Evolutionary conservation across 176 grass and related monocot genomes (phyloP), one percentile per base, ranked within the genome.

Genomic region (Eleusine coracana): DNA sequence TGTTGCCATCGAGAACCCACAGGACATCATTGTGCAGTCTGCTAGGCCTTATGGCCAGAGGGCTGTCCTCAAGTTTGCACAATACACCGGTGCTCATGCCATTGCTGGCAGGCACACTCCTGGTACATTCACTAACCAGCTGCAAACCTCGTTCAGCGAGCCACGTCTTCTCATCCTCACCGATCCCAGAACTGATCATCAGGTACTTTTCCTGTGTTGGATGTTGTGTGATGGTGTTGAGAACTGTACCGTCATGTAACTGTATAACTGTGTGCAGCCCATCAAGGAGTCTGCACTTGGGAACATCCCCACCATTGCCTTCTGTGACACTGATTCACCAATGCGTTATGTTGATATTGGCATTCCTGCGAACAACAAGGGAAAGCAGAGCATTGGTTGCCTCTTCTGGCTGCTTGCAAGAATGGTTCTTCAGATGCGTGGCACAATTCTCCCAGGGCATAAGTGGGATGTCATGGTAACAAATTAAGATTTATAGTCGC

Each of bases 291-390:
- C 75, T 46, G 58, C 75, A 45, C 75, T 77, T 46, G 75, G 75
- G 40, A 77, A 77, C 55, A 77, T 77, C 23, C 75, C 75, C 23
- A 77, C 75, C 39, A 77, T 77, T 46, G 75, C 75, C 40, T 77
- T 77, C 75, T 97, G 94, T 3, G 94, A 97, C 76, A 97, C 94
- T 5, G 94, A 97, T 71, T 97, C 94, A 59, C 94, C 94, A 3
- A 97, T 97, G 94, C 89, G 91, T 11, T 97, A 97, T 3, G 94
- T 97, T 14, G 94, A 97, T 84, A 93, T 97, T 25, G 91, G 94
- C 20, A 93, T 97, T 79, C 94, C 94, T 50, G 86, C 94, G 2
- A 97, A 97, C 80, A 97, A 97, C 88, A 97, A 97, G 88, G 94
- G 94, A 54, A 97, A 93, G 64, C 80, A 91, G 81, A 93, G 91